Percentiles rank a stretch among this genome's conserved stretches.
Conservation (phyloP, 495 filamentous ascomycete genomes). For the Monascus purpureus region DNA sequence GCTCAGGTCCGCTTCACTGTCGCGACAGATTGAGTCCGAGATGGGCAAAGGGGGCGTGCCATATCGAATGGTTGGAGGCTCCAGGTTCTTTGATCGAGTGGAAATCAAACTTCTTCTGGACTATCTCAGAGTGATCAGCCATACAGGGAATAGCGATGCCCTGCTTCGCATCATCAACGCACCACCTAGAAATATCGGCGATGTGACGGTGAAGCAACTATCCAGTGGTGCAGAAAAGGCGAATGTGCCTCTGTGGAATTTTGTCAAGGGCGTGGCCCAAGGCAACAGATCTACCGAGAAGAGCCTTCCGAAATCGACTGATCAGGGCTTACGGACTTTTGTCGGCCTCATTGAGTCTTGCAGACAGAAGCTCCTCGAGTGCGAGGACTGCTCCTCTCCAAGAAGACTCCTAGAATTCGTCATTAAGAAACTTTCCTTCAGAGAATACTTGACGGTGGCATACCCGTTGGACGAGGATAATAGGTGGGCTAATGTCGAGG, state of each 20-base stretch:
- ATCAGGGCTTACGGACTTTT: conserved; percentile 47
- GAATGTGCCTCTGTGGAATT: conserved; percentile 55
- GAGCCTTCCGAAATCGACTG: conserved; percentile 51
- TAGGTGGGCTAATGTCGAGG: conserved; percentile 85
- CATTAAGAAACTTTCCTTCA: conserved; percentile 57
- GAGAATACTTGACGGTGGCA: conserved; percentile 52
- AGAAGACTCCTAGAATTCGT: conserved; percentile 62
- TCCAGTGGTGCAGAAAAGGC: conserved; percentile 59
- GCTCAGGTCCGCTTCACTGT: conserved; percentile 70
- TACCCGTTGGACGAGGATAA: conserved; percentile 67
- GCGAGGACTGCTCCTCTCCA: conserved; percentile 35
- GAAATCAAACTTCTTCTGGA: conserved; percentile 86
- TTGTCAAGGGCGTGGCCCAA: conserved; percentile 55
- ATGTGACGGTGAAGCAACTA: conserved; percentile 60
- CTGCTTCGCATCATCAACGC: conserved; percentile 74
- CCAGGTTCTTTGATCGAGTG: conserved; percentile 79
- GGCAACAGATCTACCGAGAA: conserved; percentile 52
- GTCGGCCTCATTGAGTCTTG: conserved; percentile 49
- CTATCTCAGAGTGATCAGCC: conserved; percentile 75
- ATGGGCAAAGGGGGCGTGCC: conserved; percentile 77
- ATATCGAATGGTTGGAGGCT: conserved; percentile 90
- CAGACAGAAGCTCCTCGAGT: conserved; percentile 43
- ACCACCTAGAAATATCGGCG: conserved; percentile 70
- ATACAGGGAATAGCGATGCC: conserved; percentile 82
- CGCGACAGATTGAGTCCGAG: conserved; percentile 68